A percentile compares a stretch with the other conserved stretches of the same genome.
These are phyloP conservation scores for Vigna radiata DNA, from an alignment of 306 rosid genomes.

Conservation along the genomic window DNA sequence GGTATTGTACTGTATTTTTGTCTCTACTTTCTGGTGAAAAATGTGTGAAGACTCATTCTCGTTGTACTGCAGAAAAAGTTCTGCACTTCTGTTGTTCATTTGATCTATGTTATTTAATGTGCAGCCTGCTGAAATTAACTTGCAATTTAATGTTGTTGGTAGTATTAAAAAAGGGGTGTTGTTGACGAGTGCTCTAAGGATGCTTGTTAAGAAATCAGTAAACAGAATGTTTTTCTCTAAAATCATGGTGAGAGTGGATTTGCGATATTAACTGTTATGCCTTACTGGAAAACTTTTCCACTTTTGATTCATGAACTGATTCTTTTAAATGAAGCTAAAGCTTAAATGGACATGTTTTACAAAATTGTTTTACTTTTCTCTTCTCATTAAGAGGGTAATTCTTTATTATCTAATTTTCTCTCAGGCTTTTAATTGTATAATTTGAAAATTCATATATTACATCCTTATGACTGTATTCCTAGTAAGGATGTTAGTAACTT, in stretches of 20 bases:
- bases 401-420: background rate
- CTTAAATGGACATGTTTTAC: constrained; percentile 1
- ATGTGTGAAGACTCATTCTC: background rate
- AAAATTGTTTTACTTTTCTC: background rate
- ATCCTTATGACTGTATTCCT: background rate
- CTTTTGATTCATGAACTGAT: background rate
- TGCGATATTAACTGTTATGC: background rate
- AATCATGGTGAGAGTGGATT: constrained; percentile 4
- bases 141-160: constrained; percentile 11
- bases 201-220: background rate
- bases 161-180: background rate
- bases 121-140: background rate
- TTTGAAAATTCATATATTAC: background rate
- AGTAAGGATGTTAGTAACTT: background rate
- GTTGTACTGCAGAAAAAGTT: background rate
- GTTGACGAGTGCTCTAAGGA: background rate
- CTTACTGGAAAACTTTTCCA: background rate
- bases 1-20: constrained; percentile 54
- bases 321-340: background rate
- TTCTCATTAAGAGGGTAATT: background rate
- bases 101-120: background rate
- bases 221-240: background rate
- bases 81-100: constrained; percentile 6
- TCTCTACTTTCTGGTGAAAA: background rate
- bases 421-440: background rate